Base-by-base conservation (phyloP, 1,139 yeast species). In the Geotrichum histeridarum region DNA sequence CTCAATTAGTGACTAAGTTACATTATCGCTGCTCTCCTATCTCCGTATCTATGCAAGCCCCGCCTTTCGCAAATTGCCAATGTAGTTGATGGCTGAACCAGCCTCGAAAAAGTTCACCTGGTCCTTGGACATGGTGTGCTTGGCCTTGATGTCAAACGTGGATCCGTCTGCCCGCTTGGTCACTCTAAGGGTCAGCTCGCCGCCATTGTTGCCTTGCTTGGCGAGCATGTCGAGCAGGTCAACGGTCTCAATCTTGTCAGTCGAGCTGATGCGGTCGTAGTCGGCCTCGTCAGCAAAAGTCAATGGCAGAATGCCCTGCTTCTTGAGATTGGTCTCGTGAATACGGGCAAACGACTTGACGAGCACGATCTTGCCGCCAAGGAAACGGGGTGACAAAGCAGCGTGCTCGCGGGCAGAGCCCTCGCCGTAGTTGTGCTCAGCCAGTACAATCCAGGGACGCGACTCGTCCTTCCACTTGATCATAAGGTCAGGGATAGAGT, bases 391-490 rank as follows among this genome's bases (percentile, higher is more conserved):
- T 42, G 94, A 88, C 67, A 93, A 77, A 5, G 99, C 99, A 53
- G 99, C 99, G 68, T 93, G 99, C 71, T 93, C 99, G 78, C 99
- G 86, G 27, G 99, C 97, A 54, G 97, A 89, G 61, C 99, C 99
- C 77, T 93, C 99, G 72, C 99, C 99, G 66, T 91, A 93, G 74
- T 93, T 93, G 70, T 93, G 96, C 69, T 91, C 99, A 51, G 97
- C 99, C 60, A 93, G 86, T 49, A 93, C 97, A 61, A 83, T 79
- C 99, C 99, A 93, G 15, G 95, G 94, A 64, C 88, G 80, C 8
- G 73, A 64, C 60, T 88, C 94, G 47, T 81, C 76, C 72, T 91
- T 91, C 97, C 97, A 93, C 69, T 87, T 86, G 73, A 84, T 86
- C 98, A 93, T 91, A 57, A 91, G 79, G 65, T 89, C 98, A n/a